Conservation (phyloP, 73 alveolate species). For the Paramecium bursaria region DNA sequence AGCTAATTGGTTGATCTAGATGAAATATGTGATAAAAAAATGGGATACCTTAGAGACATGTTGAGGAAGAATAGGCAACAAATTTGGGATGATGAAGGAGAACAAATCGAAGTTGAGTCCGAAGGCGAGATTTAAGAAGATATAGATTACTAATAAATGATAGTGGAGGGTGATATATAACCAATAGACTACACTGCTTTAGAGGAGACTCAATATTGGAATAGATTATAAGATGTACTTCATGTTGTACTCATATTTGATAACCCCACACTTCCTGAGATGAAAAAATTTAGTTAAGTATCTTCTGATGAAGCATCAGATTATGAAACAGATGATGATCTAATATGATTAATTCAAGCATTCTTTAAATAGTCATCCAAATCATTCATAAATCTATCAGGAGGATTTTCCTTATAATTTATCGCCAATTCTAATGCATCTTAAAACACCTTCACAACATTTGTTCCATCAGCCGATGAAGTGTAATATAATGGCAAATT, state of each 20-base stretch:
- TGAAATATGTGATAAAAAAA: conserved; percentile 2
- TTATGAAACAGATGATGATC: conserved; percentile 31
- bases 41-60: conserved; percentile 29
- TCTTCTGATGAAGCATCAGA: no score
- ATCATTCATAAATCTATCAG: conserved; percentile 82
- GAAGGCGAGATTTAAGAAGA: not conserved
- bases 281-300: no score
- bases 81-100: not conserved
- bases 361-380: conserved; percentile 68
- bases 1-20: not conserved
- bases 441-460: conserved; percentile 92
- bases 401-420: conserved; percentile 87
- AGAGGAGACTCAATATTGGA: no score
- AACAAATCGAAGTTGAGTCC: not conserved
- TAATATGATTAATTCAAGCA: conserved; percentile 1
- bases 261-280: no score
- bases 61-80: not conserved
- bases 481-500: conserved; percentile 90
- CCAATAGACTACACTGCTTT: no score
- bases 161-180: no score
- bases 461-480: conserved; percentile 97
- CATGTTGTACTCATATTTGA: no score
- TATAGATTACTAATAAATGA: not conserved
- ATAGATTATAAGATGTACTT: no score
- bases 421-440: conserved; percentile 88